Evolutionary conservation across 2,329 filamentous ascomycete species (phyloP), one percentile per base, ranked within the genome.

Genomic region (Penicillium sp.): DNA sequence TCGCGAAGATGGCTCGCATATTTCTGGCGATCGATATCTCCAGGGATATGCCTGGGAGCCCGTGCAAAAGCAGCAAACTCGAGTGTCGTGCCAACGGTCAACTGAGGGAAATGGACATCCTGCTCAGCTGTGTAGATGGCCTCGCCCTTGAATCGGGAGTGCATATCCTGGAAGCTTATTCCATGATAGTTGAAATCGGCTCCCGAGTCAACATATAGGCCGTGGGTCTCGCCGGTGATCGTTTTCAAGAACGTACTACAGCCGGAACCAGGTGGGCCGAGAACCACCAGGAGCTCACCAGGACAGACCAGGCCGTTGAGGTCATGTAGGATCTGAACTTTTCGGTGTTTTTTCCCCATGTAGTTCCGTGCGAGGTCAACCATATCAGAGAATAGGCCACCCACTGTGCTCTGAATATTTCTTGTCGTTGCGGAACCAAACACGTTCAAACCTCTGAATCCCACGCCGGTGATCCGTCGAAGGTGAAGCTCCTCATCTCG

Each of bases 51-150:
- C 11, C 84, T 83, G 4, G 90, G 88, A 10, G 87, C 83, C 67
- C 94, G 94, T 20, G 83, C 86, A 57, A 93, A 86, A 3, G 94
- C 70, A 0, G 89, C 89, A 58, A 95, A 95, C 1, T 79, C 82
- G 1, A 95, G 76, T 0, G 90, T 95, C 62, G 95, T 87, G 39
- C 86, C 84, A 2, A 95, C 90, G 0, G 88, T 93, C 16, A 96
- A 73, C 0, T 87, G 93, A 0, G 89, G 80, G 53, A 89, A 83
- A 54, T 95, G 88, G 15, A 91, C 75, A 53, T 95, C 89, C 50
- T 94, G 87, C 62, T 91, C 86, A 53, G 86, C 81, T 57, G 88
- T 91, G 70, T 94, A 94, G 4, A 91, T 83, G 1, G 86, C 83
- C 67, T 94, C 87, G 35, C 87, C 87, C 19, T 87, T 78, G 62